Base-by-base conservation (phyloP, 2,329 filamentous ascomycete genomes). In the Nemania sp. region DNA sequence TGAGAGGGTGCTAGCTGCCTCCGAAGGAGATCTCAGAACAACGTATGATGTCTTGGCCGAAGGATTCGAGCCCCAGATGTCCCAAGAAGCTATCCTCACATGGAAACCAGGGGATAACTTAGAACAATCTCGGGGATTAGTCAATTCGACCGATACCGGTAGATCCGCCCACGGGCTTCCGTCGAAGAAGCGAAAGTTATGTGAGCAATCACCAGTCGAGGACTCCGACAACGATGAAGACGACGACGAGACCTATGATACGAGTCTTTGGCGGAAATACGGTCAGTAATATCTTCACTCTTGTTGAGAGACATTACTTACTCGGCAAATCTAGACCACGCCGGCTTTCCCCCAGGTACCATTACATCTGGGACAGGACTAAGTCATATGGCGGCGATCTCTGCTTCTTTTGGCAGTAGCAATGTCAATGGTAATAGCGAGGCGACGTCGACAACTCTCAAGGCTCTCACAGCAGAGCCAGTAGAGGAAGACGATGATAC, bases 291-390 rank as follows among this genome's bases (percentile, higher is more conserved):
- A 2, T 29, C 3, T 62, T 66, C 20, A 3, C n/a, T 47, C 12
- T 40, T 15, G 7, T 15, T 53, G 12, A 21, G n/a, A 47, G 15
- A 59, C 34, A 60, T 39, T 32, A 25, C 57, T 74, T 68, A 52
- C 71, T 51, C 74, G 12, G 25, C 7, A 15, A 11, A 52, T 53
- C 35, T 70, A 64, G 77, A 78, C 50, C 66, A 71, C 18, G 71
- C 75, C 29, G 77, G 77, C 0, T 74, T 78, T 20, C 77, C 77
- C 1, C 69, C 75, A 5, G 77, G 77, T 4, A 75, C 76, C 1
- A 76, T 78, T 39, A 71, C 74, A 12, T 74, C 71, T 11, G 75
- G 76, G 1, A 74, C 70, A 20, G 75, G 75, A 5, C 65, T 76
- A 11, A 60, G 63, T 7, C 68, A 73, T 35, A 75, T 77, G 70